Base-by-base conservation (phyloP, 2,329 filamentous ascomycete genomes). In the Xylaria sp. region DNA sequence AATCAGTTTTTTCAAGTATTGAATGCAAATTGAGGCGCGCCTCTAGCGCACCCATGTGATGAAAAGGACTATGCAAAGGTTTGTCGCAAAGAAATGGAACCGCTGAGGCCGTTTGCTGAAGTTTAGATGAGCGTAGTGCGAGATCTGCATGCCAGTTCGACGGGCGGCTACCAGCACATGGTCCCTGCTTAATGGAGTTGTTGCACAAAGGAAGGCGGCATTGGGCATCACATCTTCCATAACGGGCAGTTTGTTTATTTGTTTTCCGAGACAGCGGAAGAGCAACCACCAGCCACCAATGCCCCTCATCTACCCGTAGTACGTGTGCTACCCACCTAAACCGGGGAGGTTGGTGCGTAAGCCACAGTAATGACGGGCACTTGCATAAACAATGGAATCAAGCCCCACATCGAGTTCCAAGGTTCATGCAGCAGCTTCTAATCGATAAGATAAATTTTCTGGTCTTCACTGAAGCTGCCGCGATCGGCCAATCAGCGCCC, bases 231-330 rank as follows among this genome's bases (percentile, higher is more conserved):
- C 46, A 46, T 21, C 29, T 61, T 64, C 73, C 72, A 65, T 62
- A 71, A 73, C 58, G 52, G 73, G 73, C 62, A 75, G 69, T 75
- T 75, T 75, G 74, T 75, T 75, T 75, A 73, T 75, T 75, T 75
- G 72, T 71, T 67, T 64, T 59, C 61, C 51, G 63, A 66, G 35
- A 53, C 60, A 60, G 63, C 65, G 56, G 67, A 63, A 64, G 63
- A 58, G 66, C 68, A 65, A 67, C 62, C 61, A 43, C 37, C 19
- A 2, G 31, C 31, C 46, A 33, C 46, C n/a, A n/a, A n/a, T n/a
- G n/a, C n/a, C n/a, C n/a, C n/a, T n/a, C n/a, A n/a, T n/a, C n/a
- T n/a, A n/a, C n/a, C n/a, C n/a, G n/a, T n/a, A n/a, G n/a, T n/a
- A n/a, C n/a, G n/a, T n/a, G n/a, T n/a, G n/a, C n/a, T n/a, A n/a